Evolutionary conservation across 176 grass and related monocot genomes (phyloP).

Genomic region (Paspalum notatum): DNA sequence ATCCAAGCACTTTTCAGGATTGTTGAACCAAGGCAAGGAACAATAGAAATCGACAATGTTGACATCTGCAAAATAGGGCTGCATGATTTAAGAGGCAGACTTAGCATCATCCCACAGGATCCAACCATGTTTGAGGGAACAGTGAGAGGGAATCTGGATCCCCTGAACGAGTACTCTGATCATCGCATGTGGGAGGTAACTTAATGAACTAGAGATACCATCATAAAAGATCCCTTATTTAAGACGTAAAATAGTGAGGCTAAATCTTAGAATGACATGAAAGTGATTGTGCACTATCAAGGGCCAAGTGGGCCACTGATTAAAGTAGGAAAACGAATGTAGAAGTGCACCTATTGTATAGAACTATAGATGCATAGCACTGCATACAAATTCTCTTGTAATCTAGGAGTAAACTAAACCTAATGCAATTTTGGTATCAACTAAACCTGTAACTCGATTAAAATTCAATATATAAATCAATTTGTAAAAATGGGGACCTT

Average conservation of each 20-base stretch:
- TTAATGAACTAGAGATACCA: conserved; percentile 27
- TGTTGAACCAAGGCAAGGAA: conserved; percentile 81
- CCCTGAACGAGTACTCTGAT: conserved; percentile 79
- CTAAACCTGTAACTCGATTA: not conserved
- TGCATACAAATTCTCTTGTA: not conserved
- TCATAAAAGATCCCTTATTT: not conserved
- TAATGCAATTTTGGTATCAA: not conserved
- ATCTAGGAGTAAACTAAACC: not conserved
- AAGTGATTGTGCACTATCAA: not conserved
- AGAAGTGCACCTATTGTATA: not conserved
- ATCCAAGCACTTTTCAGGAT: conserved; percentile 89
- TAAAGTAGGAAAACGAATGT: conserved; percentile 3
- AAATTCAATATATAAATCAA: conserved; percentile 21
- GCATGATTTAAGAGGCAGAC: conserved; percentile 82
- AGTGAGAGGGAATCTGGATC: conserved; percentile 91
- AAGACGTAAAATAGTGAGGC: not conserved
- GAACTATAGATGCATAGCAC: not conserved
- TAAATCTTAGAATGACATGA: conserved; percentile 10
- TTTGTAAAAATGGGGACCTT: not conserved
- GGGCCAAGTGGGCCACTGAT: not conserved
- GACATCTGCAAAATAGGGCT: conserved; percentile 88
- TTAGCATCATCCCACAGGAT: conserved; percentile 97
- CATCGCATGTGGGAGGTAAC: conserved; percentile 87
- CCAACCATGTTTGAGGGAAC: conserved; percentile 92
- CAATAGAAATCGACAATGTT: conserved; percentile 80